phyloP scores from a whole-genome alignment of 352 stramenopile genomes.

The Detonula confervacea region DNA sequence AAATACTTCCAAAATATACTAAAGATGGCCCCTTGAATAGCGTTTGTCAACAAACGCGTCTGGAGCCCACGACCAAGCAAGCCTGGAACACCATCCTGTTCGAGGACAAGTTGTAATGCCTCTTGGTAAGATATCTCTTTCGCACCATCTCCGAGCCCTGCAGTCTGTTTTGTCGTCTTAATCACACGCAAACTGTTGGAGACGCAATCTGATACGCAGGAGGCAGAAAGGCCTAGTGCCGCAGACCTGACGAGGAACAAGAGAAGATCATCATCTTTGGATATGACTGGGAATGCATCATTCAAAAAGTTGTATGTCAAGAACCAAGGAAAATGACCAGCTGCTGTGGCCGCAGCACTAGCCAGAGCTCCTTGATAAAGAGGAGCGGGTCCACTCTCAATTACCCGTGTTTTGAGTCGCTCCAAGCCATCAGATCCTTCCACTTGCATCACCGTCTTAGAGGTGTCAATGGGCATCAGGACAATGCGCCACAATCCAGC shows the following conservation, averaged over 20 bases:
- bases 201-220: conserved; percentile 87
- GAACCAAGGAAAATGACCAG: conserved; percentile 88
- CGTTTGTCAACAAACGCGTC: conserved; percentile 89
- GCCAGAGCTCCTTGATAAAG: conserved; percentile 88
- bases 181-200: conserved; percentile 90
- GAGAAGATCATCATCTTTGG: conserved; percentile 78
- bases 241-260: conserved; percentile 73
- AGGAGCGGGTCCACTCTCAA: conserved; percentile 74
- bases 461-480: conserved; percentile 90
- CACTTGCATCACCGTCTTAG: conserved; percentile 87
- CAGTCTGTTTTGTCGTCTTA: conserved; percentile 91
- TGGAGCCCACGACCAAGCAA: conserved; percentile 88
- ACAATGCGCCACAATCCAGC: conserved; percentile 89
- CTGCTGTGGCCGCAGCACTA: conserved; percentile 85
- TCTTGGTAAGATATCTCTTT: conserved; percentile 60
- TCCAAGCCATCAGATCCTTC: conserved; percentile 83
- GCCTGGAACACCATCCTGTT: conserved; percentile 86
- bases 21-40: conserved; percentile 87
- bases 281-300: conserved; percentile 72
- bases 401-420: conserved; percentile 59
- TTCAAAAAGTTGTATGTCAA: conserved; percentile 90
- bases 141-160: conserved; percentile 47
- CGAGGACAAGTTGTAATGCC: conserved; percentile 84
- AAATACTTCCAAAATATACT: conserved; percentile 87
- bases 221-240: conserved; percentile 82